Evolutionary conservation across 23 red algal species (phyloP), one percentile per base, ranked within the genome.

Genomic region (Cyanidiococcus yangmingshanensis): DNA sequence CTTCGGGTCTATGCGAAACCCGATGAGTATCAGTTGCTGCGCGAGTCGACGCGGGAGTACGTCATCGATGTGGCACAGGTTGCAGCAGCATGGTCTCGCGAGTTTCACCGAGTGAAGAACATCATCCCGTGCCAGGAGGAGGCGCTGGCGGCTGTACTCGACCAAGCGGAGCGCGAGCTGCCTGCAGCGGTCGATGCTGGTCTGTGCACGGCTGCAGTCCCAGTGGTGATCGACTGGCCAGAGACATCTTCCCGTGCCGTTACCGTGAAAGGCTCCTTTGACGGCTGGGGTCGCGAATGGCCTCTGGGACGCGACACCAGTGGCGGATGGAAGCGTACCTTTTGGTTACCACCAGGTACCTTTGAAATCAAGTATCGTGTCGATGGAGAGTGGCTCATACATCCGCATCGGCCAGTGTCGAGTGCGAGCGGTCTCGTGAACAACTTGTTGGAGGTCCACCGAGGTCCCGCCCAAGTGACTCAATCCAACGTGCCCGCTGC

Each of bases 341-440:
- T 97, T 50, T 77, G 84, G 33, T 79, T 97, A 26, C 84, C 79
- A n/a, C 87, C 87, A 1, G 93, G 93, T 37, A 76, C 79, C 21
- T 97, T 90, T 59, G 32, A 75, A n/a, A 87, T 87, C 85, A 98
- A 98, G 77, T 90, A 91, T 34, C 83, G 77, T n/a, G 94, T 98
- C 16, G 83, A 91, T 79, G 85, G 83, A 35, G 57, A 91, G 51
- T 98, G 85, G 85, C 76, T 68, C 37, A 77, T 96, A 39, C 82
- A 68, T 68, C 76, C 85, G 63, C 80, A 86, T 37, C 51, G 75
- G 59, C 76, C 92, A 0, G 75, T 82, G 36, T 83, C 74, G 21
- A 63, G 41, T n/a, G 86, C 89, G 38, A 79, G 67, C 40, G 79
- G 77, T 16, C 86, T 96, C 77, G 40, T 79, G 67, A 96, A 96